These are phyloP conservation scores for Rhizoctonia solani DNA, from an alignment of 1,284 basidiomycete genomes.

Conservation along the genomic window DNA sequence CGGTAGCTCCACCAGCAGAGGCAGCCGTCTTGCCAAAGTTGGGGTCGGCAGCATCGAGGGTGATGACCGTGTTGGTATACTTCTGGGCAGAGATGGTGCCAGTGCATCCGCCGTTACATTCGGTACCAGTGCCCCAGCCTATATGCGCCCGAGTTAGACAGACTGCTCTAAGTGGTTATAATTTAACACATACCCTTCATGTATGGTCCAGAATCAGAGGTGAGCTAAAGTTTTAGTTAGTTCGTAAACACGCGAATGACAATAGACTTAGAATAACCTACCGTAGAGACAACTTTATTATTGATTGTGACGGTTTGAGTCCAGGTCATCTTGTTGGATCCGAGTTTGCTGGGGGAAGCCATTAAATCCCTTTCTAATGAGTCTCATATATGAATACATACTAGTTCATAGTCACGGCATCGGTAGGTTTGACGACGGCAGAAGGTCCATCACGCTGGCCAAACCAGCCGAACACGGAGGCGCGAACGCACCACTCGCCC, in stretches of 20 bases:
- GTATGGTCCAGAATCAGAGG: constrained; percentile 28
- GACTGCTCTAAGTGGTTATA: background rate
- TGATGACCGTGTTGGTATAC: constrained; percentile 36
- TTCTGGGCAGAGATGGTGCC: constrained; percentile 33
- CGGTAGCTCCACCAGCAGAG: constrained; percentile 22
- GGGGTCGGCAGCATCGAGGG: constrained; percentile 32
- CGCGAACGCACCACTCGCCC: constrained; percentile 28
- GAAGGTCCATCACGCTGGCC: constrained; percentile 28
- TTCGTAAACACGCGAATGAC: background rate
- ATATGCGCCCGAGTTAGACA: background rate
- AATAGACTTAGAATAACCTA: background rate
- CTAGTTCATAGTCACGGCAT: constrained; percentile 34
- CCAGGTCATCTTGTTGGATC: constrained; percentile 27
- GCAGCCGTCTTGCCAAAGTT: constrained; percentile 32
- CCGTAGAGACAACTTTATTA: constrained; percentile 27
- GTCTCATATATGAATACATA: background rate
- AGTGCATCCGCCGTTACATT: constrained; percentile 30
- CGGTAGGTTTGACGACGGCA: constrained; percentile 22
- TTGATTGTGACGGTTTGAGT: constrained; percentile 22
- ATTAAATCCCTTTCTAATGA: background rate
- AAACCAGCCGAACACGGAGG: constrained; percentile 30
- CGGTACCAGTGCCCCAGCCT: constrained; percentile 35
- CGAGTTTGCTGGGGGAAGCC: background rate
- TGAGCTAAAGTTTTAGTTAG: constrained; percentile 1
- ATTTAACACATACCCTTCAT: constrained; percentile 15